These are phyloP conservation scores for Phytophthora pseudosyringae DNA, from an alignment of 352 stramenopile species.

Conservation along the genomic window DNA sequence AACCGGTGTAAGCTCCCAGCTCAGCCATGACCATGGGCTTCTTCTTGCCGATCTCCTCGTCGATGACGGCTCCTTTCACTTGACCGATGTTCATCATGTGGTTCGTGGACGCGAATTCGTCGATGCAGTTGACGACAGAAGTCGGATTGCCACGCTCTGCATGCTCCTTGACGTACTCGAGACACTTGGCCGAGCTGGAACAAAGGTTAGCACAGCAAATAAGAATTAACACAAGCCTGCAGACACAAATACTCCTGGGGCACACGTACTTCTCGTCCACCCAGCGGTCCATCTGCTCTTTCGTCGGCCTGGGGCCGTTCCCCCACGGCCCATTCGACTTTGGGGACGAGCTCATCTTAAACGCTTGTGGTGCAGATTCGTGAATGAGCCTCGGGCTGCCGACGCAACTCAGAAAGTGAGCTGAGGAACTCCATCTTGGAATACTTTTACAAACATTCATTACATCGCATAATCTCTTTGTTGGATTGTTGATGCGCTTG, in stretches of 20 bases:
- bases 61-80: slow-evolving; percentile 47
- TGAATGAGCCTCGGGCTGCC: no score
- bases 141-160: slow-evolving; percentile 37
- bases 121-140: slow-evolving; percentile 47
- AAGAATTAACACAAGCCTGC: no score
- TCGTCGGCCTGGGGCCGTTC: slow-evolving; percentile 12
- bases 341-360: slow-evolving; percentile 8
- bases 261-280: slow-evolving; percentile 25
- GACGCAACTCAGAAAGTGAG: no score
- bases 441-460: no score
- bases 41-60: slow-evolving; percentile 48
- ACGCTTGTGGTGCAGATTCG: slow-evolving; percentile 9
- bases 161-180: slow-evolving; percentile 50
- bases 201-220: not conserved
- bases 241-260: no score
- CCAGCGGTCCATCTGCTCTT: slow-evolving; percentile 20
- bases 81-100: slow-evolving; percentile 59
- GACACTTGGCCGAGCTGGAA: slow-evolving; percentile 38
- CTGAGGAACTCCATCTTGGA: no score
- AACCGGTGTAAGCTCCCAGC: slow-evolving; percentile 54
- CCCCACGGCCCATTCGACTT: slow-evolving; percentile 18
- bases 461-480: no score
- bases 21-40: slow-evolving; percentile 48
- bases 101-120: slow-evolving; percentile 41
- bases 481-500: no score